A percentile compares a stretch with the other conserved stretches of the same genome.
Evolutionary conservation across 2,329 filamentous ascomycete species (phyloP).

Genomic region (Penicillium sp.): DNA sequence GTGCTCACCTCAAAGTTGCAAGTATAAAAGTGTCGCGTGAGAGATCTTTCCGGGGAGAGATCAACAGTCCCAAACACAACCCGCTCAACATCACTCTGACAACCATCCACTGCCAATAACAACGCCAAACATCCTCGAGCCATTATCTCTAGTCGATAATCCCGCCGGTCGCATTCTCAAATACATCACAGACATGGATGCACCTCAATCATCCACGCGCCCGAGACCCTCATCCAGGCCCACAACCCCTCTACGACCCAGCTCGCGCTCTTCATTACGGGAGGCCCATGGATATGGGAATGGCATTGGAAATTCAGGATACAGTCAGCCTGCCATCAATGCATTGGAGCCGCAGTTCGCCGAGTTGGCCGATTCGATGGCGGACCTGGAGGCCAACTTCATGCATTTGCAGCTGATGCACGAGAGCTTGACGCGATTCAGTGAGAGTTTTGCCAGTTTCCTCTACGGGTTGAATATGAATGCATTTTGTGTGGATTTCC

Average conservation of each 20-base stretch:
- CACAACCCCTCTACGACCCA: slow-evolving; percentile 86
- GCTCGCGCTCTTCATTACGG: slow-evolving; percentile 83
- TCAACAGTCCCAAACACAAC: slow-evolving; percentile 1
- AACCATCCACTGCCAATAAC: background rate
- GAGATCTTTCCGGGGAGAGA: background rate
- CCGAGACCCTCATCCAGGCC: slow-evolving; percentile 67
- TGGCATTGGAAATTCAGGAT: slow-evolving; percentile 31
- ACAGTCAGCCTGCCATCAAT: slow-evolving; percentile 65
- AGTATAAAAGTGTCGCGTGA: background rate
- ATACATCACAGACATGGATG: slow-evolving; percentile 26
- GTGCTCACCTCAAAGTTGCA: background rate
- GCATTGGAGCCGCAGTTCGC: slow-evolving; percentile 85
- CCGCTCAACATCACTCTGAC: background rate
- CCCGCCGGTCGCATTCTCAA: background rate
- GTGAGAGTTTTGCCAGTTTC: slow-evolving; percentile 93
- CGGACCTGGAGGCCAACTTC: slow-evolving; percentile 94
- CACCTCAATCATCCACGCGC: slow-evolving; percentile 56
- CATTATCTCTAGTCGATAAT: background rate
- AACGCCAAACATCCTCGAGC: background rate
- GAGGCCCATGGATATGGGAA: slow-evolving; percentile 61
- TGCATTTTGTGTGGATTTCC: slow-evolving; percentile 96
- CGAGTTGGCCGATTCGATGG: slow-evolving; percentile 89
- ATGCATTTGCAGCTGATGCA: slow-evolving; percentile 97
- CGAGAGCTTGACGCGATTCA: slow-evolving; percentile 87
- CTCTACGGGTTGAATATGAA: slow-evolving; percentile 98